A percentile compares a stretch with the other conserved stretches of the same genome.
phyloP scores from a whole-genome alignment of 352 stramenopile genomes.

The Phytophthora cryptogea region DNA sequence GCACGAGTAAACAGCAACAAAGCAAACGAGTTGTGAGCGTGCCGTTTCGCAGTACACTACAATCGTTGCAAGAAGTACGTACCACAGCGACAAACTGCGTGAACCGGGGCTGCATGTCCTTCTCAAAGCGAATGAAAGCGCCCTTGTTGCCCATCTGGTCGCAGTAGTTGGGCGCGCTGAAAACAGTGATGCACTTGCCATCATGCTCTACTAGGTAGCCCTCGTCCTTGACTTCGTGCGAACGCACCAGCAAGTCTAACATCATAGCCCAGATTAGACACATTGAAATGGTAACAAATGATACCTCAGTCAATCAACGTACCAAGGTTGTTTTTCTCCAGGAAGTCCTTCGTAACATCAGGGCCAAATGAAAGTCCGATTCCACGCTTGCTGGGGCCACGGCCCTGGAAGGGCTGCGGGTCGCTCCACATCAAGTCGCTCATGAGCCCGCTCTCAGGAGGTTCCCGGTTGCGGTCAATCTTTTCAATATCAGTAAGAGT shows the following conservation, averaged over 20 bases:
- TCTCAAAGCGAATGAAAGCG: constrained; percentile 98
- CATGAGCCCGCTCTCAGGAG: constrained; percentile 93
- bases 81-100: constrained; percentile 95
- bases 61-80: constrained; percentile 20
- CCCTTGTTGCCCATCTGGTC: constrained; percentile 99
- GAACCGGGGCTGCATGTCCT: constrained; percentile 95
- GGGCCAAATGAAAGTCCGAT: constrained; percentile 98
- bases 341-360: constrained; percentile 97
- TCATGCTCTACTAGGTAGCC: constrained; percentile 99
- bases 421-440: constrained; percentile 95
- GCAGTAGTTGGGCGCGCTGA: constrained; percentile 99
- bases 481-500: constrained; percentile 94
- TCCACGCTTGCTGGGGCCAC: constrained; percentile 95
- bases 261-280: constrained; percentile 4
- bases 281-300: background rate
- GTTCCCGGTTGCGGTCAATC: constrained; percentile 95
- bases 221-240: constrained; percentile 99
- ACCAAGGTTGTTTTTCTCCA: constrained; percentile 96
- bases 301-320: constrained; percentile 13
- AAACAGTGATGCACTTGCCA: constrained; percentile 99
- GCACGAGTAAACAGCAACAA: constrained; percentile 5
- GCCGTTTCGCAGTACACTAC: background rate
- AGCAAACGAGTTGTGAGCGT: background rate
- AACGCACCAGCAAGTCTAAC: constrained; percentile 95
- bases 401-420: constrained; percentile 96